phyloP scores from a whole-genome alignment of 2,329 filamentous ascomycete species.

The Hymenoscyphus linearis region DNA sequence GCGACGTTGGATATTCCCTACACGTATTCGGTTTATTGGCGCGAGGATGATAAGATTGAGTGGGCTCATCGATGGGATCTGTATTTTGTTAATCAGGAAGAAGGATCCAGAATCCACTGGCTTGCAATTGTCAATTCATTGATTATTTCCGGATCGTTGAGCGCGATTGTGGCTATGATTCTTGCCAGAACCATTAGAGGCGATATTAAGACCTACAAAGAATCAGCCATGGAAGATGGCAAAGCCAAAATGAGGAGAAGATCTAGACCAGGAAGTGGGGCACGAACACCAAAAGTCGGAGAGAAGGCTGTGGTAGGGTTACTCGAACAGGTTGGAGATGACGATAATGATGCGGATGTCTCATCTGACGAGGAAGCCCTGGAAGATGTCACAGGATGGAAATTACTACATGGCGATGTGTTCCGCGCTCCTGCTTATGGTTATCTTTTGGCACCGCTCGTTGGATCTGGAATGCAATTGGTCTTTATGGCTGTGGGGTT shows the following conservation, averaged over 20 bases:
- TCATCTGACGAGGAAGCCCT: constrained; percentile 65
- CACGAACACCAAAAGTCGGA: constrained; percentile 38
- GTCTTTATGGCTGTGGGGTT: constrained; percentile 75
- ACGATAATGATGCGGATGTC: constrained; percentile 46
- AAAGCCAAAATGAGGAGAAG: constrained; percentile 51
- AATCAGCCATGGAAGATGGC: constrained; percentile 59
- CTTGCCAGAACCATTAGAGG: constrained; percentile 71
- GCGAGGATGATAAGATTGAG: constrained; percentile 72
- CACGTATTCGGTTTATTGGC: constrained; percentile 86
- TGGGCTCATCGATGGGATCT: constrained; percentile 85
- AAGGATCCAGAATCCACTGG: constrained; percentile 79
- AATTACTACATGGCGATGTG: constrained; percentile 81
- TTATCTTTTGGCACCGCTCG: constrained; percentile 68
- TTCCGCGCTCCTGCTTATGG: constrained; percentile 70
- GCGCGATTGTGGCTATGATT: constrained; percentile 75
- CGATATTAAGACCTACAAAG: constrained; percentile 71
- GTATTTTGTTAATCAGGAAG: constrained; percentile 84
- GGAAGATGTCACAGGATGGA: constrained; percentile 84
- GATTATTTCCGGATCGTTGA: constrained; percentile 74
- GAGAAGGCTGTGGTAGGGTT: constrained; percentile 53
- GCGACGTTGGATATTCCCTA: constrained; percentile 71
- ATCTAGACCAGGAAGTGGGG: constrained; percentile 36
- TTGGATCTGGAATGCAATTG: constrained; percentile 83
- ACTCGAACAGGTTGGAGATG: constrained; percentile 53
- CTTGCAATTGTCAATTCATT: constrained; percentile 83